These are phyloP conservation scores for Cyclocybe aegerita DNA, from an alignment of 768 basidiomycete genomes.

Conservation along the genomic window DNA sequence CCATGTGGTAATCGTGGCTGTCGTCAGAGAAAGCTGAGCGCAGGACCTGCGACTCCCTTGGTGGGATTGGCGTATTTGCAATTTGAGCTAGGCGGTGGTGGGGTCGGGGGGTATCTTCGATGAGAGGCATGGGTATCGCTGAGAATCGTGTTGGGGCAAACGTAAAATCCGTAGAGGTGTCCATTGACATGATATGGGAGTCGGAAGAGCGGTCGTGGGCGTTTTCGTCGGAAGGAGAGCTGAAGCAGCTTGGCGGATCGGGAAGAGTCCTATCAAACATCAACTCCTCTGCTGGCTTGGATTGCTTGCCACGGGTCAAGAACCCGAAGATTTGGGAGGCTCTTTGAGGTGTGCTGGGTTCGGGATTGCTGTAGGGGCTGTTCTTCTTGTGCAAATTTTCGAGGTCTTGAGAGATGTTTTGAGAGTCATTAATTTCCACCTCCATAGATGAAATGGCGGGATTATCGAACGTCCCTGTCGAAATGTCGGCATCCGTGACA, in stretches of 20 bases:
- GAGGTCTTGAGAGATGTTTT: constrained; percentile 23
- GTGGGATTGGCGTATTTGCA: constrained; percentile 2
- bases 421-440: constrained; percentile 61
- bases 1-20: constrained; percentile 12
- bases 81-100: constrained; percentile 7
- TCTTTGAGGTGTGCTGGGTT: constrained; percentile 56
- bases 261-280: constrained; percentile 36
- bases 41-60: constrained; percentile 8
- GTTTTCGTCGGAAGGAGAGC: constrained; percentile 35
- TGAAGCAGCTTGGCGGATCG: constrained; percentile 38
- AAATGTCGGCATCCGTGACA: constrained; percentile 46
- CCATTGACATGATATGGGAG: constrained; percentile 28
- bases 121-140: constrained; percentile 12
- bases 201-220: constrained; percentile 1
- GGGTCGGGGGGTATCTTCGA: constrained; percentile 14
- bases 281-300: constrained; percentile 24
- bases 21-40: constrained; percentile 23
- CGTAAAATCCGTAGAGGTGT: constrained; percentile 21
- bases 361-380: constrained; percentile 31
- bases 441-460: constrained; percentile 72
- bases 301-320: constrained; percentile 48
- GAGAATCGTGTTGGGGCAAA: constrained; percentile 15
- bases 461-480: constrained; percentile 38
- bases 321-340: constrained; percentile 80
- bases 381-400: constrained; percentile 19